These are phyloP conservation scores for Alternaria triticina DNA, from an alignment of 2,329 filamentous ascomycete genomes.

Conservation along the genomic window DNA sequence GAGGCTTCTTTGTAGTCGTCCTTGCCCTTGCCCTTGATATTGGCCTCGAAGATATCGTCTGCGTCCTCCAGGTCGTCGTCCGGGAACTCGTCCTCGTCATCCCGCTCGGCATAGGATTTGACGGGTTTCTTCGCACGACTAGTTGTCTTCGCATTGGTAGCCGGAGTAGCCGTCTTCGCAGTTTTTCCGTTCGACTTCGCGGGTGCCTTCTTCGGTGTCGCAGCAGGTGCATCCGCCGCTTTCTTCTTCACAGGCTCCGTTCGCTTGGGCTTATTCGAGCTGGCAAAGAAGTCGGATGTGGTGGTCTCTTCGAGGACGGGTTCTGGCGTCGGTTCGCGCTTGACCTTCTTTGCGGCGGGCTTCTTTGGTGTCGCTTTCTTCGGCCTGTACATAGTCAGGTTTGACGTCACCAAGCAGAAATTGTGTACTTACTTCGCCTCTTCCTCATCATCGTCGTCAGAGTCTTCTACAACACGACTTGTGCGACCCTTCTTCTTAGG, in stretches of 20 bases:
- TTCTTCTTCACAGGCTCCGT: constrained; percentile 53
- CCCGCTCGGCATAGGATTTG: constrained; percentile 60
- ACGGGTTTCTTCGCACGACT: constrained; percentile 52
- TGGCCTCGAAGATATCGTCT: constrained; percentile 85
- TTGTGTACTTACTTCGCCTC: constrained; percentile 36
- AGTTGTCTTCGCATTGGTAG: constrained; percentile 46
- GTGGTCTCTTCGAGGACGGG: constrained; percentile 64
- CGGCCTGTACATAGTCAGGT: constrained; percentile 39
- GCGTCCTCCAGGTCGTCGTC: constrained; percentile 61
- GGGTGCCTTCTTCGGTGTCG: constrained; percentile 46
- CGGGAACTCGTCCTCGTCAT: constrained; percentile 63
- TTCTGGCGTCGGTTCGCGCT: constrained; percentile 56
- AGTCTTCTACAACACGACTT: constrained; percentile 68
- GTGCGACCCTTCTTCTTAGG: constrained; percentile 52
- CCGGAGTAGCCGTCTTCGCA: constrained; percentile 43
- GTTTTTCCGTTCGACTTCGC: constrained; percentile 41
- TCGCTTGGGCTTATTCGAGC: constrained; percentile 62
- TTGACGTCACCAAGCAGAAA: not conserved
- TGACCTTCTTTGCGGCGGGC: constrained; percentile 62
- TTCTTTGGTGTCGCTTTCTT: constrained; percentile 62
- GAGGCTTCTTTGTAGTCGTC: constrained; percentile 70
- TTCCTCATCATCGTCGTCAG: constrained; percentile 66
- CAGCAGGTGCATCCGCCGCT: constrained; percentile 34
- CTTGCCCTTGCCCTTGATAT: constrained; percentile 69
- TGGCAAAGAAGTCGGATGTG: constrained; percentile 68